Evolutionary conservation across 352 stramenopile genomes (phyloP), one percentile per base, ranked within the genome.

Genomic region (Pythium periplocum): DNA sequence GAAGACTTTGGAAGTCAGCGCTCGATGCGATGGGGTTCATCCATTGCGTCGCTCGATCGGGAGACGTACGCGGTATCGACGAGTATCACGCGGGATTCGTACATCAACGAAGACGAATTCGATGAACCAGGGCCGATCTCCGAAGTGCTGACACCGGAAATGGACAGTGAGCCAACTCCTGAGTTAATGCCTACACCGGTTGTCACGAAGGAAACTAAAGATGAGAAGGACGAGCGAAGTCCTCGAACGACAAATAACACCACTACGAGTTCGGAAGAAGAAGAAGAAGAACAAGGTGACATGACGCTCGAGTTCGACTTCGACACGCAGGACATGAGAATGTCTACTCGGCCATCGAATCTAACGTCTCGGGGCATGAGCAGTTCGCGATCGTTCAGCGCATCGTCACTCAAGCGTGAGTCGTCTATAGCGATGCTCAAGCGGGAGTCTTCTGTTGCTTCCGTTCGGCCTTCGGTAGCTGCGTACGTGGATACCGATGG

Each of bases 261-360:
- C 4, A 48, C 60, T 4, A 30, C 7, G 33, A 62, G 54, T 39
- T 62, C 60, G 4, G 45, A 55, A 12, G 59, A 66, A 2, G 59
- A 62, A 9, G 45, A 58, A 7, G 10, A 42, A 11, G 36, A 26
- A 12, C 9, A 10, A 4, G 30, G 35, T 2, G 47, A 38, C 10
- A 56, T 51, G 30, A 66, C 59, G 4, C 43, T 67, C 30, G 60
- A 67, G 54, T 67, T 67, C 48, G 60, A 67, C 45, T 67, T 67
- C 40, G 60, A 67, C 11, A 62, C 60, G 5, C 42, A 49, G 9
- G 53, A 62, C 10, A 54, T 67, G 2, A 48, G 60, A 6, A 43
- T 50, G 1, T 59, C 50, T 47, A 59, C 51, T 34, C 57, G 57
- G 40, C 57, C 59, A 26, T 51, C 57, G 12, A 45, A 50, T 0